A percentile compares a stretch with the other conserved stretches of the same genome.
These are phyloP conservation scores for Coemansia sp. DNA, from an alignment of 192 early-diverging fungal species.

Conservation along the genomic window DNA sequence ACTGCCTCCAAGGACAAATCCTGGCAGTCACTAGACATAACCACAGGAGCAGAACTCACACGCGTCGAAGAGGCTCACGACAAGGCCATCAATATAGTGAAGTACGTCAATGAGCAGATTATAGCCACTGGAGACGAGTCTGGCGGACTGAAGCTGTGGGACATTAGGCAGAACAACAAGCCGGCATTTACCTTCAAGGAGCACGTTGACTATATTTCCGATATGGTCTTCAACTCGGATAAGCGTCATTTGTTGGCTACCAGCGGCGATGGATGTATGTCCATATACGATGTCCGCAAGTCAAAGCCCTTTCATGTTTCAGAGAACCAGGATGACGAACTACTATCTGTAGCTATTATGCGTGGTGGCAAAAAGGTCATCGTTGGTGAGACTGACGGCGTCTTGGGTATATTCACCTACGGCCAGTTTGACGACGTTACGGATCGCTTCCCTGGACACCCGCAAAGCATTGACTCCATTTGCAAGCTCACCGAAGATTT, in stretches of 20 bases:
- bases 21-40: conserved; percentile 76
- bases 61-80: conserved; percentile 83
- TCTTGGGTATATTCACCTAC: conserved; percentile 85
- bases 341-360: conserved; percentile 72
- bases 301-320: conserved; percentile 82
- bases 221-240: conserved; percentile 70
- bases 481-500: conserved; percentile 81
- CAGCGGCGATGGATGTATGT: conserved; percentile 89
- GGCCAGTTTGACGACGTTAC: conserved; percentile 91
- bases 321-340: conserved; percentile 94
- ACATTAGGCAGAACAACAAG: conserved; percentile 78
- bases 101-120: conserved; percentile 70
- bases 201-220: conserved; percentile 92
- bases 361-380: conserved; percentile 82
- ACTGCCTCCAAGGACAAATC: conserved; percentile 86
- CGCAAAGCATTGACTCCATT: conserved; percentile 85
- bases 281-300: conserved; percentile 91
- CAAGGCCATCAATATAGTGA: conserved; percentile 76
- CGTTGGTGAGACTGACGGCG: conserved; percentile 90
- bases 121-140: conserved; percentile 93
- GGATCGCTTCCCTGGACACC: conserved; percentile 95
- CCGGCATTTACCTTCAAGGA: conserved; percentile 78
- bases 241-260: conserved; percentile 82
- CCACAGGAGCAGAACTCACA: conserved; percentile 70
- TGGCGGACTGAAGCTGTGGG: conserved; percentile 91